These are phyloP conservation scores for Nymphaea colorata DNA, from an alignment of 164 flowering plant genomes.

Conservation along the genomic window DNA sequence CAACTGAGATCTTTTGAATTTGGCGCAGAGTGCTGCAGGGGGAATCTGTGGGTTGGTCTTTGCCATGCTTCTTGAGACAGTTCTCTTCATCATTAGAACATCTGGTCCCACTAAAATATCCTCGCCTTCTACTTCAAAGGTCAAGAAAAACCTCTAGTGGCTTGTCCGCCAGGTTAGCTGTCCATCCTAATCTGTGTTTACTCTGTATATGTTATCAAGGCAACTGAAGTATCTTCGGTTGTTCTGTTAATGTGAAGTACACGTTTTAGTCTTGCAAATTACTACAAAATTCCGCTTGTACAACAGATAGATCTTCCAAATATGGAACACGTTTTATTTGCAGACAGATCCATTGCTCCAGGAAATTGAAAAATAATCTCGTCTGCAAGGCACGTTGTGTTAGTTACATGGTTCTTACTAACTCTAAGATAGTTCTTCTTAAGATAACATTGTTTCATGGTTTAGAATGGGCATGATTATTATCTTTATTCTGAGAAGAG, in stretches of 20 bases:
- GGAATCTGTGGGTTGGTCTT: conserved; percentile 76
- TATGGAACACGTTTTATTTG: too few relatives aligned
- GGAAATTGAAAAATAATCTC: background rate
- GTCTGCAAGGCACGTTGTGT: background rate
- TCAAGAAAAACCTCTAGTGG: conserved; percentile 47
- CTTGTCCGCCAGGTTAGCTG: too few relatives aligned
- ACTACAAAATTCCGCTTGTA: too few relatives aligned
- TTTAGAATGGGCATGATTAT: too few relatives aligned
- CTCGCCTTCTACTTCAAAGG: conserved; percentile 22
- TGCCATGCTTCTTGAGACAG: conserved; percentile 83
- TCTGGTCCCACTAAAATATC: conserved; percentile 22
- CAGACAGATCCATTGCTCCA: background rate
- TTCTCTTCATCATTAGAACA: conserved; percentile 66
- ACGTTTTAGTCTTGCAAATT: too few relatives aligned
- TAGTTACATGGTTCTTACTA: background rate
- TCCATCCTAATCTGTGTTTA: too few relatives aligned
- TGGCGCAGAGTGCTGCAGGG: conserved; percentile 75
- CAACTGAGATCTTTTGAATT: background rate
- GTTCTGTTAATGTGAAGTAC: too few relatives aligned
- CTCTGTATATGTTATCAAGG: too few relatives aligned
- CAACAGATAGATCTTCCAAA: too few relatives aligned
- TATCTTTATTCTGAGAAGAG: too few relatives aligned
- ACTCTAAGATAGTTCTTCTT: background rate
- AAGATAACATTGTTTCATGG: background rate
- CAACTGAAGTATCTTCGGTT: too few relatives aligned